Percentiles rank a stretch among this genome's conserved stretches.
These are phyloP conservation scores for Jimgerdemannia lactiflua DNA, from an alignment of 192 early-diverging fungal genomes.

Conservation along the genomic window DNA sequence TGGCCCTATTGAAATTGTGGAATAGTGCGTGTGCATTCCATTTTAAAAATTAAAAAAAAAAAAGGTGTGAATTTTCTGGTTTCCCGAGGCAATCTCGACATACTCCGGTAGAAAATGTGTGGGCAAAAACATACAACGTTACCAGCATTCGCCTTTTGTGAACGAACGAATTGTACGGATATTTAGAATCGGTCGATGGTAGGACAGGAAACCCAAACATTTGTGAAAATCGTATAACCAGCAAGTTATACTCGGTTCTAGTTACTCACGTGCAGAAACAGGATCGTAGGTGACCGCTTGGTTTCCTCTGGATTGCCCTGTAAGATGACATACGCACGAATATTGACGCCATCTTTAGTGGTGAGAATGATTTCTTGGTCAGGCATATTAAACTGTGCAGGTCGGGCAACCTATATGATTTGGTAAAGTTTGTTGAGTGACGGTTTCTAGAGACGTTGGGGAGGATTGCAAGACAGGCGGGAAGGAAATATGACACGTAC, in stretches of 20 bases:
- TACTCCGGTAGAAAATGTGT: no score
- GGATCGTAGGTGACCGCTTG: constrained; percentile 63
- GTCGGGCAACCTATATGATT: constrained; percentile 56
- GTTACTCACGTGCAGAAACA: constrained; percentile 79
- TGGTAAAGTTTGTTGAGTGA: not conserved
- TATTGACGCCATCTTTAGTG: constrained; percentile 78
- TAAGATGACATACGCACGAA: constrained; percentile 79
- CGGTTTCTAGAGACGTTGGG: not conserved
- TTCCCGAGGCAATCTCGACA: no score
- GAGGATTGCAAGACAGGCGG: not conserved
- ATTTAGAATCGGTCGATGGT: not conserved
- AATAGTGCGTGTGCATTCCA: not conserved
- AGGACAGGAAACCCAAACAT: not conserved
- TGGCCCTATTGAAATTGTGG: constrained; percentile 64
- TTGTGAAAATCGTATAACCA: not conserved
- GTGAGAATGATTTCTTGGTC: constrained; percentile 64
- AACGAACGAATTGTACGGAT: not conserved
- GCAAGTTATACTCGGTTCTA: not conserved
- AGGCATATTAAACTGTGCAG: constrained; percentile 65
- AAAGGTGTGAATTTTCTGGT: no score
- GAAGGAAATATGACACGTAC: constrained; percentile 20
- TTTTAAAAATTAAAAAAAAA: no score
- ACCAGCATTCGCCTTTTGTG: constrained; percentile 84
- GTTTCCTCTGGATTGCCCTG: constrained; percentile 50
- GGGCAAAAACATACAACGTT: constrained; percentile 67